phyloP scores from a whole-genome alignment of 768 basidiomycete species.

The Cyclocybe aegerita region DNA sequence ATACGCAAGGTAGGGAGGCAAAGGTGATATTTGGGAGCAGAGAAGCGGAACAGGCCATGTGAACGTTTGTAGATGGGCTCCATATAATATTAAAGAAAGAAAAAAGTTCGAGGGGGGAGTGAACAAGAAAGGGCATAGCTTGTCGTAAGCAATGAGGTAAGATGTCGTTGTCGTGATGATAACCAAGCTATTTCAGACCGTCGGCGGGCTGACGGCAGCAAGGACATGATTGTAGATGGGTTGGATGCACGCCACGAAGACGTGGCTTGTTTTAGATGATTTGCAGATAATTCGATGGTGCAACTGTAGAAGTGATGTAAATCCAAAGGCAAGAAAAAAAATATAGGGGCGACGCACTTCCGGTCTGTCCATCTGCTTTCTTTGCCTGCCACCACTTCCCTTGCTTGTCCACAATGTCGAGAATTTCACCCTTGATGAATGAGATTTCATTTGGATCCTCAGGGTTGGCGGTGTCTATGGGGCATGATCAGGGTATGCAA shows the following conservation, averaged over 20 bases:
- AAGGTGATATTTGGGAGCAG: not conserved
- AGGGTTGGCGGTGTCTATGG: slow-evolving; percentile 82
- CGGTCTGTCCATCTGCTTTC: slow-evolving; percentile 71
- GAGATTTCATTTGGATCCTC: slow-evolving; percentile 97
- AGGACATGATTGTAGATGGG: slow-evolving; percentile 1
- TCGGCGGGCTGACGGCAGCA: slow-evolving; percentile 2
- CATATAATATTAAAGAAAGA: slow-evolving; percentile 8
- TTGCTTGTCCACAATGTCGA: slow-evolving; percentile 91
- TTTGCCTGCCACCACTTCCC: slow-evolving; percentile 93
- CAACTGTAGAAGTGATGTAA: slow-evolving; percentile 47
- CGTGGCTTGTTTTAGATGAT: slow-evolving; percentile 51
- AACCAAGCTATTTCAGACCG: slow-evolving; percentile 10
- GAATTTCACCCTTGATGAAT: slow-evolving; percentile 87
- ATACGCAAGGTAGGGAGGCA: slow-evolving; percentile 3
- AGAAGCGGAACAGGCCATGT: slow-evolving; percentile 1
- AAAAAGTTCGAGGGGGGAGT: not conserved
- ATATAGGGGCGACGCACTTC: slow-evolving; percentile 60
- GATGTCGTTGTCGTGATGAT: slow-evolving; percentile 17
- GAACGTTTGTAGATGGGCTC: slow-evolving; percentile 4
- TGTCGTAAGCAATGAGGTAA: slow-evolving; percentile 21
- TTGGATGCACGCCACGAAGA: slow-evolving; percentile 2
- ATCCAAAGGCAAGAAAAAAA: slow-evolving; percentile 3
- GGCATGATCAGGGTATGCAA: slow-evolving; percentile 17
- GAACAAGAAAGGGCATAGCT: slow-evolving; percentile 18
- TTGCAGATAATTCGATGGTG: slow-evolving; percentile 85